Evolutionary conservation across 257 asterid species (phyloP).

Genomic region (Anisodus tanguticus): DNA sequence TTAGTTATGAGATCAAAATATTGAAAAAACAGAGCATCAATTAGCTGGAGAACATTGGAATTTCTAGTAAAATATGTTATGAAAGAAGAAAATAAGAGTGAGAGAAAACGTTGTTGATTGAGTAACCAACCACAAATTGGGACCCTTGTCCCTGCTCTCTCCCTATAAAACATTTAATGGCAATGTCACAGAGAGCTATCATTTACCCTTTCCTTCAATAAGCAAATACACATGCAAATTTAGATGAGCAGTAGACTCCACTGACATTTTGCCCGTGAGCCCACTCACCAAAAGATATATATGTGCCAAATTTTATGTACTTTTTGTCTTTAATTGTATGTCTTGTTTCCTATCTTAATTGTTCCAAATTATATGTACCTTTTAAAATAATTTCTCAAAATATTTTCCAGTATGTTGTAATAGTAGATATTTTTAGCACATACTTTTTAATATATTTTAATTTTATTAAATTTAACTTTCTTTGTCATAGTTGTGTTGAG

Average conservation of each 20-base stretch:
- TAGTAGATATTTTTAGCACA: not conserved
- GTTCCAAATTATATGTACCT: not conserved
- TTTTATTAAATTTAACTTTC: not conserved
- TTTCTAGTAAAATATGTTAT: not conserved
- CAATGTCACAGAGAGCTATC: not conserved
- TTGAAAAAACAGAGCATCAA: not conserved
- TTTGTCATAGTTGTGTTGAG: not conserved
- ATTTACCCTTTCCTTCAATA: conserved; percentile 4
- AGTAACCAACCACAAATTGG: conserved; percentile 17
- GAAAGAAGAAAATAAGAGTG: not conserved
- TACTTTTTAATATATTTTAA: not conserved
- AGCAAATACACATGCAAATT: conserved; percentile 2
- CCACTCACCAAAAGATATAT: conserved; percentile 4
- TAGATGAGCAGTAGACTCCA: not conserved
- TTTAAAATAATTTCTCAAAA: not conserved
- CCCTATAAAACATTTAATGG: not conserved
- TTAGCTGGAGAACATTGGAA: conserved; percentile 25
- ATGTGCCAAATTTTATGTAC: not conserved
- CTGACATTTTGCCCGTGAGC: conserved; percentile 21
- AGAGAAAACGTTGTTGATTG: not conserved
- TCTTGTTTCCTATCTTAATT: not conserved
- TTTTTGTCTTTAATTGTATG: conserved; percentile 14
- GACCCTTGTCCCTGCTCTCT: conserved; percentile 8
- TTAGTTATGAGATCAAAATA: conserved; percentile 4
- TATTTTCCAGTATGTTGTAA: not conserved